Base-by-base conservation (phyloP, 352 stramenopile species). In the Pythium inflatum region DNA sequence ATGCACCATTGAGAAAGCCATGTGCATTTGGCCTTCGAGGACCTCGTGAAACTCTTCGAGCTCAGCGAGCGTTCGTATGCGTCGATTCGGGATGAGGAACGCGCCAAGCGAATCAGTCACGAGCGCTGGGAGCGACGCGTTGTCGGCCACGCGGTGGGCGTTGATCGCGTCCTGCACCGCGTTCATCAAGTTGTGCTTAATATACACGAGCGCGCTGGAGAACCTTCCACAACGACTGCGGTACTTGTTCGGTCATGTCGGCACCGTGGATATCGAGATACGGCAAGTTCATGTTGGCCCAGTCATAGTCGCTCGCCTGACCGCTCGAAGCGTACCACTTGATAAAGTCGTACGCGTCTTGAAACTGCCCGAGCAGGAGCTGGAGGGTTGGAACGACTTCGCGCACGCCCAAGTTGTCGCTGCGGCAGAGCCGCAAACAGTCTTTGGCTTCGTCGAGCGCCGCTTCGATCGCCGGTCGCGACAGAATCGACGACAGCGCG, bases 311-410 rank as follows among this genome's bases (percentile, higher is more conserved):
- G 49, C 5, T n/a, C 33, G 51, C 34, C 3, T 40, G 8, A 13
- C 33, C 61, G 2, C 5, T 9, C 20, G 49, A 53, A 13, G n/a
- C 50, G 12, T 34, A 57, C 48, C 62, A 70, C 51, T 57, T 62
- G 53, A 70, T 53, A 30, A 62, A 57, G 40, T 70, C 62, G 28
- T 62, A 70, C 9, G 28, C 46, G 22, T 70, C 62, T 41, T 62
- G 51, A 31, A 57, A 50, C 33, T 41, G 36, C 11, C 50, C 34
- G 25, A 53, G 24, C 20, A 45, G 18, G 5, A 68, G 48, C 11
- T 46, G 9, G 2, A 68, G 34, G 11, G 49, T 28, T 30, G 51
- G 31, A 2, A 66, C 18, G 18, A 45, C 24, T 5, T 66, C 54
- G n/a, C 64, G 63, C 4, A 71, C 25, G 43, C 55, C 64, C 24